These are phyloP conservation scores for Populus simonii DNA, from an alignment of 345 rosid species.

Conservation along the genomic window DNA sequence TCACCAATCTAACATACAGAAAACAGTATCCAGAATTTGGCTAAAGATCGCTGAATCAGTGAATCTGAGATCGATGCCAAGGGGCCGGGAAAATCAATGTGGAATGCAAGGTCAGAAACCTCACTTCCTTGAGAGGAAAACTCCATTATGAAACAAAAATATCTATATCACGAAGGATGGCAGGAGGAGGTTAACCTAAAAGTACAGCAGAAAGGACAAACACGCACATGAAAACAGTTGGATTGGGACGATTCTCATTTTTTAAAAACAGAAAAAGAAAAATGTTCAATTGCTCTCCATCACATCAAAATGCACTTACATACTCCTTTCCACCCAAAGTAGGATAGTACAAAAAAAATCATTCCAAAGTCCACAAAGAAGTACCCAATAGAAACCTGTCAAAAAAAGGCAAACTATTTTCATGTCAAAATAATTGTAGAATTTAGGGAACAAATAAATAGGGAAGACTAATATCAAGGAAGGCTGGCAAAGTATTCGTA, in stretches of 20 bases:
- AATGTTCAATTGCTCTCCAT: background rate
- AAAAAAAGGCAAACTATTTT: background rate
- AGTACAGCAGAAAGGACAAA: background rate
- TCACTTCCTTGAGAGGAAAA: background rate
- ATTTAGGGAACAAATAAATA: background rate
- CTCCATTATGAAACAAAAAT: background rate
- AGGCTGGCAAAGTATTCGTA: background rate
- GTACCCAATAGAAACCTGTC: conserved; percentile 38
- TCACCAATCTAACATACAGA: background rate
- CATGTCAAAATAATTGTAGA: background rate
- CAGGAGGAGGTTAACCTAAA: background rate
- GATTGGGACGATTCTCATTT: background rate
- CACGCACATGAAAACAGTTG: background rate
- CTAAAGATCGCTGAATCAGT: background rate
- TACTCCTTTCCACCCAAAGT: conserved; percentile 31
- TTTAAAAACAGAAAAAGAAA: background rate
- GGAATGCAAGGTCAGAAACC: background rate
- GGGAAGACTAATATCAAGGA: background rate
- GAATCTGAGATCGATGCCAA: background rate
- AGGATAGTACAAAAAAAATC: conserved; percentile 33
- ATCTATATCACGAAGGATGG: background rate
- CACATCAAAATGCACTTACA: conserved; percentile 19
- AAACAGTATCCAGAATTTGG: background rate
- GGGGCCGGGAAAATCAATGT: background rate
- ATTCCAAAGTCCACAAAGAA: conserved; percentile 31